Conservation (phyloP, 2,329 filamentous ascomycete genomes). For the Septoria linicola region DNA sequence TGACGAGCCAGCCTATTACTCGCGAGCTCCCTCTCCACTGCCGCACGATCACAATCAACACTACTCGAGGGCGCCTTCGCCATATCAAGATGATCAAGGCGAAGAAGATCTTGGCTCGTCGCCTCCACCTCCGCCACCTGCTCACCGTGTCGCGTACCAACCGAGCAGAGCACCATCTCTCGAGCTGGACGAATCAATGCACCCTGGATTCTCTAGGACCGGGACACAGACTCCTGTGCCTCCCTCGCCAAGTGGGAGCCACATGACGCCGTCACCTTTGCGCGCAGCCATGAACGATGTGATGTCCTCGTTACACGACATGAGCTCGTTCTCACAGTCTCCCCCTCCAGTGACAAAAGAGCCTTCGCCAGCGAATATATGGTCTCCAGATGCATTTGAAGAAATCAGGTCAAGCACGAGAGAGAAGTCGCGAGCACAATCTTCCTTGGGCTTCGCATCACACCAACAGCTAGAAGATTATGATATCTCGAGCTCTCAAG, state of each 20-base stretch:
- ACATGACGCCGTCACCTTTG: constrained; percentile 78
- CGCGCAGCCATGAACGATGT: constrained; percentile 97
- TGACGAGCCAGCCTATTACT: constrained; percentile 24
- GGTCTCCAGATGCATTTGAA: constrained; percentile 88
- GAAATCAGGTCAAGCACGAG: constrained; percentile 52
- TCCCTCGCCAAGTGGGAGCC: constrained; percentile 61
- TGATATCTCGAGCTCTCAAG: constrained; percentile 53
- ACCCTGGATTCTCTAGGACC: constrained; percentile 49
- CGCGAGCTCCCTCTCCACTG: constrained; percentile 25
- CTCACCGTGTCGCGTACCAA: constrained; percentile 63
- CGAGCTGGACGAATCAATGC: constrained; percentile 29
- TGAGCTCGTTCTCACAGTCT: constrained; percentile 62
- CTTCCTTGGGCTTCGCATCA: constrained; percentile 67
- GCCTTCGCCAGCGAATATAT: constrained; percentile 65
- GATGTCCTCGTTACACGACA: constrained; percentile 88
- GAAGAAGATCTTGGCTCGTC: constrained; percentile 58
- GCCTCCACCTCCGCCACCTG: constrained; percentile 81
- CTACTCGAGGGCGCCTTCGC: constrained; percentile 21
- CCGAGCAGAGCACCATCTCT: constrained; percentile 52
- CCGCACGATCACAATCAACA: constrained; percentile 29
- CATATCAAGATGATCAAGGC: constrained; percentile 25
- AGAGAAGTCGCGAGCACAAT: constrained; percentile 72
- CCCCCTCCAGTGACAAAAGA: constrained; percentile 52
- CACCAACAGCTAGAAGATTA: constrained; percentile 36
- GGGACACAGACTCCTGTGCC: constrained; percentile 63